Conservation (phyloP, 371 early-diverging fungal species). For the Dinochytrium kinnereticum region DNA sequence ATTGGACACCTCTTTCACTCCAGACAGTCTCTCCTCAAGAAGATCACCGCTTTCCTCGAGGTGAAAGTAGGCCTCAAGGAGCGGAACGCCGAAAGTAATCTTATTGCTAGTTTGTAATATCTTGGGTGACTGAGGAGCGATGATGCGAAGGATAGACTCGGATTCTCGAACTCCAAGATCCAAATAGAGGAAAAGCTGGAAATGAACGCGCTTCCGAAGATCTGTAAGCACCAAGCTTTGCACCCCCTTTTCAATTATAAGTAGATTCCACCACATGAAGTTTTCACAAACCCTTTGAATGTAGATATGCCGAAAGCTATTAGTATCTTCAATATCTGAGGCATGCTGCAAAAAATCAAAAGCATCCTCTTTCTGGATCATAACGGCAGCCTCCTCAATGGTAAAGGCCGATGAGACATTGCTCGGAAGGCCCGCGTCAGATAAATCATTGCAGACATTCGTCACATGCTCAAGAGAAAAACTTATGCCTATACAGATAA, state of each 20-base stretch:
- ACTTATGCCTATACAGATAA: not conserved
- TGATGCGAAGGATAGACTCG: not conserved
- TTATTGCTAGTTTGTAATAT: not conserved
- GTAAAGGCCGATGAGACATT: no score
- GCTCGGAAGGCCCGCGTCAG: not conserved
- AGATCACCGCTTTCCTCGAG: not conserved
- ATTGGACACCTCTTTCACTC: not conserved
- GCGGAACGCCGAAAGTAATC: not conserved
- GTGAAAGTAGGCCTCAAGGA: not conserved
- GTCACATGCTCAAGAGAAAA: not conserved
- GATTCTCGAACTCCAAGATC: not conserved
- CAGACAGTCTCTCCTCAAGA: not conserved
- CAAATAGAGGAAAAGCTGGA: conserved; percentile 6
- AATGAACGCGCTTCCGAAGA: not conserved
- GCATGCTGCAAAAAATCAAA: conserved; percentile 1
- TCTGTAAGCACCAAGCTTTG: conserved; percentile 7
- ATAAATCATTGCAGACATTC: conserved; percentile 6
- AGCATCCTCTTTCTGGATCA: not conserved
- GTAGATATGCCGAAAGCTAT: conserved; percentile 13
- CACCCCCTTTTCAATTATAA: not conserved
- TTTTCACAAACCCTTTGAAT: conserved; percentile 13
- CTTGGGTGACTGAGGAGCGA: not conserved
- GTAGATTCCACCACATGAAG: not conserved
- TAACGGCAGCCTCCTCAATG: not conserved
- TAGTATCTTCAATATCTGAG: not conserved